phyloP scores from a whole-genome alignment of 352 stramenopile species.

The Elongisporangium anandrum region DNA sequence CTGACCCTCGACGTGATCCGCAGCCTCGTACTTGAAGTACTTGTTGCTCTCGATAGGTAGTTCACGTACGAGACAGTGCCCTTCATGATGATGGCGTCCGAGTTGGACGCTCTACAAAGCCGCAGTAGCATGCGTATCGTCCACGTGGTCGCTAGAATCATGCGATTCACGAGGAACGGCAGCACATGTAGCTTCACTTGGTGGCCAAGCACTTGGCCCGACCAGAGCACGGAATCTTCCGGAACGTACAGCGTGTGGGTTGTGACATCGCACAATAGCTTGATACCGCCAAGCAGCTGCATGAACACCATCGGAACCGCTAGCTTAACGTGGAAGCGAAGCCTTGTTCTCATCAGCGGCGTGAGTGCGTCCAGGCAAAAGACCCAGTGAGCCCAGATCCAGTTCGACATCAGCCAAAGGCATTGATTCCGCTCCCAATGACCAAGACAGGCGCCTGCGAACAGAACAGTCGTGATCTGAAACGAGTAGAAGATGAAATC shows the following conservation, averaged over 20 bases:
- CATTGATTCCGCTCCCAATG: conserved; percentile 4
- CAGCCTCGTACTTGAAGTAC: no score
- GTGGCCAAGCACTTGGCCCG: no score
- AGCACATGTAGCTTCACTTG: no score
- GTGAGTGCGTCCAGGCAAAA: conserved; percentile 27
- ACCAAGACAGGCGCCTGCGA: conserved; percentile 16
- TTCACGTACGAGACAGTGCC: background rate
- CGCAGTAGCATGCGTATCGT: background rate
- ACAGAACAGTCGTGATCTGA: conserved; percentile 18
- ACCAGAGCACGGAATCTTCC: no score
- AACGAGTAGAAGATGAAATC: conserved; percentile 31
- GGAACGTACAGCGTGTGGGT: no score
- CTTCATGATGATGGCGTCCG: background rate
- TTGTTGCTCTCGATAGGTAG: background rate
- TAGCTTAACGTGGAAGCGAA: conserved; percentile 1
- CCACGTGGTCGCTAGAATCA: background rate
- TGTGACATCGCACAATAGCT: no score
- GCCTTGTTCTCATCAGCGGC: conserved; percentile 16
- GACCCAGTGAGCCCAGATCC: conserved; percentile 21
- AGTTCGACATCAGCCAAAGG: conserved; percentile 7
- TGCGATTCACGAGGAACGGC: no score
- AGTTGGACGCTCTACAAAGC: background rate
- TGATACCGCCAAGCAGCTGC: no score
- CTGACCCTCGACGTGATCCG: no score
- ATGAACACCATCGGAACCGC: no score